phyloP scores from a whole-genome alignment of 108 stramenopile genomes.

The Pseudonitzschia pungens region DNA sequence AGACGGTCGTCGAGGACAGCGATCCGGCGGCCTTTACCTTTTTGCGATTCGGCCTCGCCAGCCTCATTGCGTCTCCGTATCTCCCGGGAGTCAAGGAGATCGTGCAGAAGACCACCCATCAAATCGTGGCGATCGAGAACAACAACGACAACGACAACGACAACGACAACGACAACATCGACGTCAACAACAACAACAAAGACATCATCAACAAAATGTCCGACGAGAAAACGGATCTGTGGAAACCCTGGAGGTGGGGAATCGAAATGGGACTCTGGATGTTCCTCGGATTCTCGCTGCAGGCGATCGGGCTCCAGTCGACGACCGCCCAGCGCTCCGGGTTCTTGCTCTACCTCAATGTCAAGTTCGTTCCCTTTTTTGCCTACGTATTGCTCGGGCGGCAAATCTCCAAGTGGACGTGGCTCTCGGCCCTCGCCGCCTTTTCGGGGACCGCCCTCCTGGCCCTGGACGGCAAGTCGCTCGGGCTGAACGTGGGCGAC shows the following conservation, averaged over 20 bases:
- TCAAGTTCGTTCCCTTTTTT: slow-evolving; percentile 88
- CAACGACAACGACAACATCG: no score
- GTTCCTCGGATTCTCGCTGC: slow-evolving; percentile 87
- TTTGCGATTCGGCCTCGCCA: slow-evolving; percentile 70
- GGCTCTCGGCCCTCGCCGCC: slow-evolving; percentile 74
- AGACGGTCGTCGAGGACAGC: slow-evolving; percentile 59
- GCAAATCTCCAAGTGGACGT: slow-evolving; percentile 52
- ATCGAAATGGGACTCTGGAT: slow-evolving; percentile 80
- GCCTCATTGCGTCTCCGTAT: slow-evolving; percentile 59
- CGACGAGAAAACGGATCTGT: not conserved
- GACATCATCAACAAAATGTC: not conserved
- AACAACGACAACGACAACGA: not conserved
- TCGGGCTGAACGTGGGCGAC: slow-evolving; percentile 63
- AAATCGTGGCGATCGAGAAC: not conserved
- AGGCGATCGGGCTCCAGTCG: slow-evolving; percentile 78
- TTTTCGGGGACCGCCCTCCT: slow-evolving; percentile 78
- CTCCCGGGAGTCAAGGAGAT: slow-evolving; percentile 40
- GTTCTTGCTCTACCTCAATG: slow-evolving; percentile 85
- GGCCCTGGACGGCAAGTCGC: slow-evolving; percentile 50
- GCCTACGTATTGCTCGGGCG: slow-evolving; percentile 60
- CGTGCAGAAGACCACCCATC: not conserved
- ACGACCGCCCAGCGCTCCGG: slow-evolving; percentile 86
- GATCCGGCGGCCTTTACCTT: slow-evolving; percentile 64
- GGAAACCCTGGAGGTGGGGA: slow-evolving; percentile 63
- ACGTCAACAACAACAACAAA: not conserved